Percentiles rank a stretch among this genome's conserved stretches.
These are phyloP conservation scores for Sarocladium strictum DNA, from an alignment of 2,329 filamentous ascomycete genomes.

Conservation along the genomic window DNA sequence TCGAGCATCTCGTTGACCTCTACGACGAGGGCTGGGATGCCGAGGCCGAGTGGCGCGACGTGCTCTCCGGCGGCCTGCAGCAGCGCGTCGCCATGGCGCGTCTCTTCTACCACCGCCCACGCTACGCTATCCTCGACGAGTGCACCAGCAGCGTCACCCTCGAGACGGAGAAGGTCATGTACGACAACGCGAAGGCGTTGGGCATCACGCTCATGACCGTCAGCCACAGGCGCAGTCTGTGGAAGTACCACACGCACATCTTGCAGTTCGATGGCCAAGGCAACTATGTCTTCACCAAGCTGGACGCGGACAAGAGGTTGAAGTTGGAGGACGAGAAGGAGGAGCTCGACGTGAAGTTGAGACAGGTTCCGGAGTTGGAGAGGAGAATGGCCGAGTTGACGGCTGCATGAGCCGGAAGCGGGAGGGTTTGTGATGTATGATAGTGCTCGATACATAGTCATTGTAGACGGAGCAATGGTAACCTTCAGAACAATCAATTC, in stretches of 20 bases:
- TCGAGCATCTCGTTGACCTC: conserved; percentile 74
- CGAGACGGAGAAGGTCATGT: conserved; percentile 93
- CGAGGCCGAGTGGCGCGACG: conserved; percentile 94
- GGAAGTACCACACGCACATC: conserved; percentile 94
- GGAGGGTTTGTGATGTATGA: not conserved
- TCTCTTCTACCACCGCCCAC: conserved; percentile 86
- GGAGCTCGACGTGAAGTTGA: conserved; percentile 77
- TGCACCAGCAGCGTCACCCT: conserved; percentile 94
- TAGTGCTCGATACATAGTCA: not conserved
- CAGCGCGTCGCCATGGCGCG: conserved; percentile 96
- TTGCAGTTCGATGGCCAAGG: conserved; percentile 96
- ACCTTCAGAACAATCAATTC: not conserved
- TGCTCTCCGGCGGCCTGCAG: conserved; percentile 85
- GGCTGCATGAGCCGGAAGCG: conserved; percentile 15
- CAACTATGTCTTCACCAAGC: conserved; percentile 77
- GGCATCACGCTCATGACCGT: conserved; percentile 98
- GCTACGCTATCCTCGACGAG: conserved; percentile 94
- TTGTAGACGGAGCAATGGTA: not conserved
- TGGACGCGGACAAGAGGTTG: conserved; percentile 83
- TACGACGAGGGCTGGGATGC: conserved; percentile 80
- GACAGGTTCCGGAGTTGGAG: conserved; percentile 84
- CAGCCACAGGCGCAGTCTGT: conserved; percentile 81
- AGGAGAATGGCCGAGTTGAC: conserved; percentile 76
- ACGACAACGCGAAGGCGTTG: conserved; percentile 86
- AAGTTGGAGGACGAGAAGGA: conserved; percentile 94